phyloP scores from a whole-genome alignment of 345 rosid species.

The Trapa bicornis region DNA sequence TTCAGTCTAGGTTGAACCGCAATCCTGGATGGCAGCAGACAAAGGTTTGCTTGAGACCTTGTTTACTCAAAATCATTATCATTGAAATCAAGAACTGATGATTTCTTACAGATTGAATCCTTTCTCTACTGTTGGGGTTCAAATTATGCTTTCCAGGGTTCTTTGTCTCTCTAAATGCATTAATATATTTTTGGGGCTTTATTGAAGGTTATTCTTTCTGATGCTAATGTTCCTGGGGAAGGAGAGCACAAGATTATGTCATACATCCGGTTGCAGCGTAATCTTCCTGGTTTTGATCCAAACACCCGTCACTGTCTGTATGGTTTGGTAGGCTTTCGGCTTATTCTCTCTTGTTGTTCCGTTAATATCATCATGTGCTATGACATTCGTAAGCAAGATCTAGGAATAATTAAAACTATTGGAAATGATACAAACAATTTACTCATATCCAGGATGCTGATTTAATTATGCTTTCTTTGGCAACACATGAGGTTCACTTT shows the following conservation, averaged over 20 bases:
- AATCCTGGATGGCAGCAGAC: constrained; percentile 69
- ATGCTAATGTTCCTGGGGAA: constrained; percentile 91
- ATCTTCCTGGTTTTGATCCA: constrained; percentile 78
- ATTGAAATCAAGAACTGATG: constrained; percentile 29
- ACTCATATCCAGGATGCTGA: constrained; percentile 77
- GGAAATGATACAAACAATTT: background rate
- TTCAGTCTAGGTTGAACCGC: constrained; percentile 76
- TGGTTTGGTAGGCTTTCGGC: constrained; percentile 51
- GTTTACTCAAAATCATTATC: constrained; percentile 8
- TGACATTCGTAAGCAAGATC: background rate
- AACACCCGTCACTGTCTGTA: constrained; percentile 90
- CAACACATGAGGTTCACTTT: constrained; percentile 97
- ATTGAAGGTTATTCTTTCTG: constrained; percentile 97
- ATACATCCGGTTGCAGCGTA: constrained; percentile 77
- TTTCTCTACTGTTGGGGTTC: constrained; percentile 22
- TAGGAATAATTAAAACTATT: background rate
- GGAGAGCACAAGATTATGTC: constrained; percentile 99
- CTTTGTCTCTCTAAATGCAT: constrained; percentile 43
- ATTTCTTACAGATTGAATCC: constrained; percentile 40
- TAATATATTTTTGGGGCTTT: constrained; percentile 46
- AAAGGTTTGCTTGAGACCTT: constrained; percentile 49
- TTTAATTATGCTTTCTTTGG: constrained; percentile 89
- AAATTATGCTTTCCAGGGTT: constrained; percentile 34
- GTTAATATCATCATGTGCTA: constrained; percentile 1
- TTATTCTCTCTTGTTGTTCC: background rate